These are phyloP conservation scores for Oxytropis ochrocephala DNA, from an alignment of 306 rosid species.

Conservation along the genomic window DNA sequence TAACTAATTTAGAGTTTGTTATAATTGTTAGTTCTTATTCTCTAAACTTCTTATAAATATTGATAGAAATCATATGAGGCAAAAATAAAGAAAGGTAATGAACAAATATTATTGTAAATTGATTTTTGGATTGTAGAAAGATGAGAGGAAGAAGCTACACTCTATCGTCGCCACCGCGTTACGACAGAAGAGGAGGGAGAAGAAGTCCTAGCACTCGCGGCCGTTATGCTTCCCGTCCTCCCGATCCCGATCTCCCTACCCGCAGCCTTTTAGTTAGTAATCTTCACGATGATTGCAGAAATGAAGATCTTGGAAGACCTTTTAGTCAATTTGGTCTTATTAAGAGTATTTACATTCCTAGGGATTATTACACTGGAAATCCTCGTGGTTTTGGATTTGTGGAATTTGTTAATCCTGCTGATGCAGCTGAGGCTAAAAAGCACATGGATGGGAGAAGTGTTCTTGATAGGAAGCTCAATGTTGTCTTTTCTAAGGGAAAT, in stretches of 20 bases:
- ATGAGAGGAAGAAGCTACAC: constrained; percentile 86
- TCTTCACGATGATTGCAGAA: constrained; percentile 91
- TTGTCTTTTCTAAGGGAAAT: constrained; percentile 96
- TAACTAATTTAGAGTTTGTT: too few species aligned
- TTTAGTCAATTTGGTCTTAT: constrained; percentile 90
- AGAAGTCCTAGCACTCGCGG: constrained; percentile 94
- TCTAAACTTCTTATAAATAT: too few species aligned
- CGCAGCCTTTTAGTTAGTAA: constrained; percentile 87
- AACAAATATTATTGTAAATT: background rate
- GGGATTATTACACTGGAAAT: constrained; percentile 85
- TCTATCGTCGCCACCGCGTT: constrained; percentile 87
- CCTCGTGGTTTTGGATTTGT: constrained; percentile 99
- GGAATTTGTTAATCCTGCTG: constrained; percentile 81
- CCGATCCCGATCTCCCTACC: constrained; percentile 67
- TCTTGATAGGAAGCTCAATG: constrained; percentile 89
- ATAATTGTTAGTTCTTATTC: too few species aligned
- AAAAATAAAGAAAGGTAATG: too few species aligned
- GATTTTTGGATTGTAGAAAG: background rate
- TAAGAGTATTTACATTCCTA: constrained; percentile 88
- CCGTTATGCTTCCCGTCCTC: constrained; percentile 59
- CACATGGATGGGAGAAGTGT: constrained; percentile 94
- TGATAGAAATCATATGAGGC: too few species aligned
- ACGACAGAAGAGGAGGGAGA: constrained; percentile 67
- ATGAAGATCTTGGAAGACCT: constrained; percentile 91
- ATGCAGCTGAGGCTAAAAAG: constrained; percentile 90